These are phyloP conservation scores for Rhizoclosmatium sp. DNA, from an alignment of 192 early-diverging fungal genomes.

Conservation along the genomic window DNA sequence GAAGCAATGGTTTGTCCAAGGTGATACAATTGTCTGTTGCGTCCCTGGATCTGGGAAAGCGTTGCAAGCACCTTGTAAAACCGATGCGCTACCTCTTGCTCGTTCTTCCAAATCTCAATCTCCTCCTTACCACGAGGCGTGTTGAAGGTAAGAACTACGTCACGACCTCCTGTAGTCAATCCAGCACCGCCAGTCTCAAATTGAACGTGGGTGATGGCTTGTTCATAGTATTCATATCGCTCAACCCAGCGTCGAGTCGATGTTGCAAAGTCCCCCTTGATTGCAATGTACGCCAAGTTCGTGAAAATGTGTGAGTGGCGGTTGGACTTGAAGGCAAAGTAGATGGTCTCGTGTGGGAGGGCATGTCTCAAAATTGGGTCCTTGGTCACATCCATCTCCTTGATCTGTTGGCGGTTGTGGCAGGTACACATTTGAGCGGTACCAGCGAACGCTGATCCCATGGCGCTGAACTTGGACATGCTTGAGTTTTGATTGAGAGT, in stretches of 20 bases:
- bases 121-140: background rate
- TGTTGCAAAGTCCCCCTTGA: background rate
- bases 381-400: too few species aligned
- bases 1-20: too few species aligned
- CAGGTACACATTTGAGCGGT: too few species aligned
- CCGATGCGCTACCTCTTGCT: background rate
- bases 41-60: background rate
- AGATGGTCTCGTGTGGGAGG: too few species aligned
- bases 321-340: background rate
- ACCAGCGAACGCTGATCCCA: too few species aligned
- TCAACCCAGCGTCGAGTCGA: conserved; percentile 5
- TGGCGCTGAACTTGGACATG: too few species aligned
- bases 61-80: background rate
- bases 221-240: background rate
- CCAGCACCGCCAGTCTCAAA: conserved; percentile 14
- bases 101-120: conserved; percentile 20
- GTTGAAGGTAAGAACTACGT: conserved; percentile 1
- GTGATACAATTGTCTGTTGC: background rate
- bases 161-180: background rate
- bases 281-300: background rate
- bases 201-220: background rate
- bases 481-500: too few species aligned
- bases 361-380: too few species aligned
- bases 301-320: background rate
- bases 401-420: too few species aligned